Conservation (phyloP, 441 rosid genomes). For the Codiaeum variegatum region DNA sequence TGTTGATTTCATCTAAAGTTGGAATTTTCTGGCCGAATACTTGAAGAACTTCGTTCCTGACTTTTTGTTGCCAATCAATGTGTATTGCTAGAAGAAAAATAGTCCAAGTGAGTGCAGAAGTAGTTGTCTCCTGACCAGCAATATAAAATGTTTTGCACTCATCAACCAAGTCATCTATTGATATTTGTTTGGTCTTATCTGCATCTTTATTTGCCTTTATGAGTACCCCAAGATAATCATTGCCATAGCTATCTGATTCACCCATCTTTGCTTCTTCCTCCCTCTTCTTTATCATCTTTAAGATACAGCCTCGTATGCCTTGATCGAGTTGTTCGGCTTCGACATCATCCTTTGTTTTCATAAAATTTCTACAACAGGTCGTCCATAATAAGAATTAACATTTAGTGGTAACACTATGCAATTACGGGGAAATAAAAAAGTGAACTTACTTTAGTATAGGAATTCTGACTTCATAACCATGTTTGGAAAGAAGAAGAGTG, state of each 20-base stretch:
- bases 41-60: constrained; percentile 31
- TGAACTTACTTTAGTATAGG: neutral
- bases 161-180: constrained; percentile 30
- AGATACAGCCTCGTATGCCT: constrained; percentile 28
- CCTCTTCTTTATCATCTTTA: constrained; percentile 38
- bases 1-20: constrained; percentile 26
- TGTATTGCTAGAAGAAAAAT: constrained; percentile 31
- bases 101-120: constrained; percentile 31
- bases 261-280: constrained; percentile 28
- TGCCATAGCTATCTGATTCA: constrained; percentile 25
- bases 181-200: constrained; percentile 25
- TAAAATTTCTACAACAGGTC: constrained; percentile 26
- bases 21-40: constrained; percentile 29
- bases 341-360: constrained; percentile 33
- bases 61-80: constrained; percentile 42
- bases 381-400: too few species aligned
- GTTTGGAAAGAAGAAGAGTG: neutral
- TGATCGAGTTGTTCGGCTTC: constrained; percentile 38
- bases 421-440: neutral
- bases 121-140: constrained; percentile 45
- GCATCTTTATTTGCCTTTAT: constrained; percentile 25
- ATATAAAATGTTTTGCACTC: constrained; percentile 46
- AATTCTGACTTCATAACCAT: neutral
- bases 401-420: too few species aligned
- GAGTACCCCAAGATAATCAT: constrained; percentile 42